A percentile compares a stretch with the other conserved stretches of the same genome.
Evolutionary conservation across 495 filamentous ascomycete species (phyloP).

Genomic region (Mytilinidion resinicola): DNA sequence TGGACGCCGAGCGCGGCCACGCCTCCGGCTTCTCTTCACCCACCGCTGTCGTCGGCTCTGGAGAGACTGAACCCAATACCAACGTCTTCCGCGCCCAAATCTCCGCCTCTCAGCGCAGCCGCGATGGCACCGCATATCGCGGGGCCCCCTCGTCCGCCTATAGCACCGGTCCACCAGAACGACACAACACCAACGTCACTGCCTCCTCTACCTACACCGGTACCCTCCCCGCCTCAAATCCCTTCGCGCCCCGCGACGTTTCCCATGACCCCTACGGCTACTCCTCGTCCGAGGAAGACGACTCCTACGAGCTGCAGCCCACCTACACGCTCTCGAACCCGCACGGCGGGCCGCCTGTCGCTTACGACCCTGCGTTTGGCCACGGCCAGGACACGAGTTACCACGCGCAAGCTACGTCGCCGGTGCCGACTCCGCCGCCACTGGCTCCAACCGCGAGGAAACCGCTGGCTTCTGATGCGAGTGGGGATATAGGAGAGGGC

Average conservation of each 20-base stretch:
- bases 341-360: neutral
- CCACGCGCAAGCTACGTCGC: neutral
- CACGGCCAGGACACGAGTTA: neutral
- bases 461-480: neutral
- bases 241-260: constrained; percentile 4
- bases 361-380: neutral
- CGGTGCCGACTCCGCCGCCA: neutral
- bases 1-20: constrained; percentile 20
- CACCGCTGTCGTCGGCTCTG: constrained; percentile 8
- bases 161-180: neutral
- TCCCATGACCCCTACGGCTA: constrained; percentile 17
- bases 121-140: constrained; percentile 4
- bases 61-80: constrained; percentile 4
- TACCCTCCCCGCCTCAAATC: constrained; percentile 16
- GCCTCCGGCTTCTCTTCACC: constrained; percentile 14
- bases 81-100: constrained; percentile 33
- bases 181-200: constrained; percentile 11
- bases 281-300: constrained; percentile 31
- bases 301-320: constrained; percentile 25
- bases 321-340: constrained; percentile 23
- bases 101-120: constrained; percentile 20
- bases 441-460: neutral
- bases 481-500: neutral
- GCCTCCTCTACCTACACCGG: constrained; percentile 14
- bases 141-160: constrained; percentile 2